A percentile compares a stretch with the other conserved stretches of the same genome.
Conservation (phyloP, 139 green algal species). For the Coccomyxa sp. region DNA sequence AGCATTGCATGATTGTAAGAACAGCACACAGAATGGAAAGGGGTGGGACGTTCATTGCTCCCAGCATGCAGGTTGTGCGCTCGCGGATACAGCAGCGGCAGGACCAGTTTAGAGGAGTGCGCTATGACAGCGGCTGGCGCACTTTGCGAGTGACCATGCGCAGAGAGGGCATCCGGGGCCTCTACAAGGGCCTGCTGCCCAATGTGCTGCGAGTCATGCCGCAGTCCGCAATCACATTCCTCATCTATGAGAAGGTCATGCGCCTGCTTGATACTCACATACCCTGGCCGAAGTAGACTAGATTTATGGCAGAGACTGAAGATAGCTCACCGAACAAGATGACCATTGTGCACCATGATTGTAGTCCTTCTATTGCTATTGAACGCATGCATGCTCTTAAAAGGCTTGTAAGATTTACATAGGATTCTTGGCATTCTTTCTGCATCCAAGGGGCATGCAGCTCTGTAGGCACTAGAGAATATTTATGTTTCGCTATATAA, state of each 20-base stretch:
- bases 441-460: background rate
- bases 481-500: too few relatives aligned
- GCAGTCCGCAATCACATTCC: slow-evolving; percentile 65
- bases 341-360: too few relatives aligned
- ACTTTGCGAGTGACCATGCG: slow-evolving; percentile 41
- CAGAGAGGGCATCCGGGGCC: slow-evolving; percentile 52
- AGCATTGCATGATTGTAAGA: too few relatives aligned
- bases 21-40: too few relatives aligned
- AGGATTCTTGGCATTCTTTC: too few relatives aligned
- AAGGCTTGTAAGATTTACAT: too few relatives aligned
- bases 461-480: background rate
- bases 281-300: background rate
- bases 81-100: slow-evolving; percentile 9
- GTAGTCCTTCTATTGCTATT: too few relatives aligned
- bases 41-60: too few relatives aligned
- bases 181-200: slow-evolving; percentile 75
- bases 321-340: too few relatives aligned
- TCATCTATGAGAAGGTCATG: slow-evolving; percentile 73
- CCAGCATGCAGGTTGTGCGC: slow-evolving; percentile 8
- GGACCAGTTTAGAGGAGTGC: background rate
- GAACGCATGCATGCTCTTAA: too few relatives aligned
- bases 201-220: slow-evolving; percentile 75
- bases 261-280: slow-evolving; percentile 12
- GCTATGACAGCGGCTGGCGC: background rate
- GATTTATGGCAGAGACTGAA: too few relatives aligned